phyloP scores from a whole-genome alignment of 1,284 basidiomycete genomes.

The Cryptococcus sp. region DNA sequence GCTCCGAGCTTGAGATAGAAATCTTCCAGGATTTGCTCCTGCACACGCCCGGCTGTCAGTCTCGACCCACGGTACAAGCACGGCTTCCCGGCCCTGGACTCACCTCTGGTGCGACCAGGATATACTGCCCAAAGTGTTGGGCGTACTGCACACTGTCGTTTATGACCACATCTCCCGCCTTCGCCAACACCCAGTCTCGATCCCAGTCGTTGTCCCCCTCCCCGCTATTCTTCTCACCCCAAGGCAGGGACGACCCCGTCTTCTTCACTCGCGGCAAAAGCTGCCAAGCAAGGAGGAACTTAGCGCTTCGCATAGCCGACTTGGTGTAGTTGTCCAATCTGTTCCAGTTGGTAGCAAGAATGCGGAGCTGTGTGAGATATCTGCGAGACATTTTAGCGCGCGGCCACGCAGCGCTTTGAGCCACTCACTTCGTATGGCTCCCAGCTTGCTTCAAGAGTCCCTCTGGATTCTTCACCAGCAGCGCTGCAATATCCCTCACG shows the following conservation, averaged over 20 bases:
- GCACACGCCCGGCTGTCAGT: background rate
- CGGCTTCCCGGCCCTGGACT: slow-evolving; percentile 57
- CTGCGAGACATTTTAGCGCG: slow-evolving; percentile 50
- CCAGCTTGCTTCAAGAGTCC: slow-evolving; percentile 45
- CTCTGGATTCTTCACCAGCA: slow-evolving; percentile 40
- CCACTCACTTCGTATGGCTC: slow-evolving; percentile 38
- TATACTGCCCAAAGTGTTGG: slow-evolving; percentile 68
- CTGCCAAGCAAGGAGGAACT: slow-evolving; percentile 70
- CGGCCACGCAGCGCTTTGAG: background rate
- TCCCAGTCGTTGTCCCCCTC: slow-evolving; percentile 41
- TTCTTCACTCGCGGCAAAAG: slow-evolving; percentile 51
- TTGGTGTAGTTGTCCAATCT: slow-evolving; percentile 60
- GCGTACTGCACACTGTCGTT: slow-evolving; percentile 75
- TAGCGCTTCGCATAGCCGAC: slow-evolving; percentile 63
- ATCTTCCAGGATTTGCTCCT: slow-evolving; percentile 44
- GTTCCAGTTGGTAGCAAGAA: slow-evolving; percentile 72
- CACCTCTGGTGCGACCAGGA: slow-evolving; percentile 90
- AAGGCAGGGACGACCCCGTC: slow-evolving; percentile 14
- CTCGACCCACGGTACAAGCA: background rate
- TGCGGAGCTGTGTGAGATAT: slow-evolving; percentile 76
- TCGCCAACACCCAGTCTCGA: slow-evolving; percentile 38
- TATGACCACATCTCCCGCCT: slow-evolving; percentile 56
- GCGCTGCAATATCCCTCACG: slow-evolving; percentile 56
- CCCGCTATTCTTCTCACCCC: slow-evolving; percentile 12
- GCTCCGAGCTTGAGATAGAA: slow-evolving; percentile 56